Base-by-base conservation (phyloP, 1,139 yeast species). In the Yueomyces sp. region DNA sequence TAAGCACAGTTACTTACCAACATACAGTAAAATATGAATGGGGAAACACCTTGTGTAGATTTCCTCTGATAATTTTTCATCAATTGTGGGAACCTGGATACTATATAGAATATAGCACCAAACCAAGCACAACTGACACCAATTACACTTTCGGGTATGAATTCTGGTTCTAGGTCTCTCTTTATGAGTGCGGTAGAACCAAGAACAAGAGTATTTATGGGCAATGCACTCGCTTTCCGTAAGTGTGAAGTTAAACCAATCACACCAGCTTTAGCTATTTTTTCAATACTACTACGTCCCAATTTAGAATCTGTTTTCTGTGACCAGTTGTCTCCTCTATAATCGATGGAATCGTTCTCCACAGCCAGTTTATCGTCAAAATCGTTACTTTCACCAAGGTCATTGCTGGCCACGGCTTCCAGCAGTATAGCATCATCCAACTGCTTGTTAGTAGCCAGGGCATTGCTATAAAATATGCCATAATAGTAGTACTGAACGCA, bases 21-120 rank as follows among this genome's bases (percentile, higher is more conserved):
- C 1, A 96, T 95, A 29, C 93, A 78, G 4, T 75, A 73, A 57
- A 91, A 86, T 33, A 89, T 68, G 45, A 84, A 64, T 32, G 93
- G 81, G 2, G 95, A 81, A 2, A 87, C 68, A 3, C 96, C 97
- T 38, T 78, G 79, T 0, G 95, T 91, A 4, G 95, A 81, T 55
- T 81, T 80, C 40, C 95, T 68, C 46, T 67, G 59, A 58, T 77
- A 78, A 63, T 89, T 89, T 54, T 83, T 84, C 58, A 73, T 66
- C 39, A 89, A 65, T 57, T 89, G 98, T 1, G 98, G 98, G 42
- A 87, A 66, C 49, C 98, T 69, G 2, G 96, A 85, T 7, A 76
- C 64, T 45, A 87, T 70, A 57, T 91, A 89, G 42, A 85, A 76
- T 7, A 64, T 53, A 0, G 95, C 85, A 50, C 95, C 86, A 4